phyloP scores from a whole-genome alignment of 768 basidiomycete genomes.

The Tremella fuciformis region DNA sequence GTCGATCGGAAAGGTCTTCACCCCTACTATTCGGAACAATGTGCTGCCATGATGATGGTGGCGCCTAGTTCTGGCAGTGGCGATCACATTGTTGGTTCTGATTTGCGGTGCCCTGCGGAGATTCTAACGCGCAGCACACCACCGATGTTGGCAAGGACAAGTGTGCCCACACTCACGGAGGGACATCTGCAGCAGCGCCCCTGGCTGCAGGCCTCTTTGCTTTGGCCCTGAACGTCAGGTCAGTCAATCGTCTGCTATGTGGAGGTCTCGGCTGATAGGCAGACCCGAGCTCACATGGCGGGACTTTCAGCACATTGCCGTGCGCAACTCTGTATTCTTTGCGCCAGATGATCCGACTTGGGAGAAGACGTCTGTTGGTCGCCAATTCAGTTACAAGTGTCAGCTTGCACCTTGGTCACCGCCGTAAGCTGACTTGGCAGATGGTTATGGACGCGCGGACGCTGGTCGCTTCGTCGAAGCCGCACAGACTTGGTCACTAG shows the following conservation, averaged over 20 bases:
- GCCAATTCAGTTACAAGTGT: constrained; percentile 78
- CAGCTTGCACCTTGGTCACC: too few species aligned
- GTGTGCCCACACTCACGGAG: constrained; percentile 82
- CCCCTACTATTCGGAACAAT: constrained; percentile 96
- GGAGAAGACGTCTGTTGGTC: constrained; percentile 73
- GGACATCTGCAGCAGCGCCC: constrained; percentile 96
- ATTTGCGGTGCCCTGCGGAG: neutral
- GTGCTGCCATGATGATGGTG: constrained; percentile 93
- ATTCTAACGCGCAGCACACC: constrained; percentile 64
- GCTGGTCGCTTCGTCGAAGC: constrained; percentile 76
- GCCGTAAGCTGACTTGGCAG: constrained; percentile 21
- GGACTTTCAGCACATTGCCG: constrained; percentile 85
- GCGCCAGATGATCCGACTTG: constrained; percentile 91
- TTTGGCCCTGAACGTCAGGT: constrained; percentile 83
- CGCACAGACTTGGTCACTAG: constrained; percentile 75
- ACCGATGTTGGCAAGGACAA: constrained; percentile 83
- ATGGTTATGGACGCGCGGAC: constrained; percentile 87
- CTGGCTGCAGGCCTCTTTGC: constrained; percentile 93
- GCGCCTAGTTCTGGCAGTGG: constrained; percentile 94
- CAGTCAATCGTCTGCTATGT: constrained; percentile 30
- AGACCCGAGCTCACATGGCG: constrained; percentile 96
- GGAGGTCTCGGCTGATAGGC: constrained; percentile 8
- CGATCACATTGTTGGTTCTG: constrained; percentile 74
- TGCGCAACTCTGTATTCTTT: constrained; percentile 70
- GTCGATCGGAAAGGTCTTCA: constrained; percentile 89